Evolutionary conservation across 2,329 filamentous ascomycete genomes (phyloP), one percentile per base, ranked within the genome.

Genomic region (Corynespora cassiicola): DNA sequence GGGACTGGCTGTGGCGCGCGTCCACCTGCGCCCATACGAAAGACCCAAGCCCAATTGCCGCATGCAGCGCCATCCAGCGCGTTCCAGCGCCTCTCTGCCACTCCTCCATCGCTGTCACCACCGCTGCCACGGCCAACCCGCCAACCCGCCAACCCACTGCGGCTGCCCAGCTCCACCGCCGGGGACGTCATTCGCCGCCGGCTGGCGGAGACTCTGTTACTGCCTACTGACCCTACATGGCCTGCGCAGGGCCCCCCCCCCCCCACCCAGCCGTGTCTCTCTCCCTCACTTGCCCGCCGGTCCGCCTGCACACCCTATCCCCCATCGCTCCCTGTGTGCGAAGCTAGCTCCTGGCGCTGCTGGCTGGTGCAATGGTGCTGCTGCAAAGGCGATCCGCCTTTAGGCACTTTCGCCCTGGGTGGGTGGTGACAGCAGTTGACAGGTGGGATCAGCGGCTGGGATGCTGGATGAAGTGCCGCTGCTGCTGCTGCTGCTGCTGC

Each of bases 381-480:
- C 52, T 64, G 62, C 61, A 65, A 56, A 58, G 59, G 53, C 56
- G 60, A 65, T 66, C 59, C 47, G 45, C 28, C 39, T 52, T 50
- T 52, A 47, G 48, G 44, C 43, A n/a, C n/a, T n/a, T n/a, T n/a
- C n/a, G n/a, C n/a, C n/a, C n/a, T n/a, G n/a, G n/a, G n/a, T 40
- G 37, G 38, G 47, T 24, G 47, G 22, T 28, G n/a, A n/a, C n/a
- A n/a, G 31, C 31, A 43, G 42, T 50, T 58, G 56, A 53, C 55
- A 56, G 54, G 44, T 57, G 48, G 50, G 60, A 65, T 62, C 58
- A 58, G 45, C 60, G 47, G 37, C 61, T 45, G 43, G 61, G 57
- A 58, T 58, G 39, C 34, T 39, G 31, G 45, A 45, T 45, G 43
- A 42, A 43, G 42, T 47, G 45, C 52, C 54, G 39, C 47, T 43